Percentiles rank a stretch among this genome's conserved stretches.
phyloP scores from a whole-genome alignment of 495 filamentous ascomycete genomes.

The Penicillium mononematosum region DNA sequence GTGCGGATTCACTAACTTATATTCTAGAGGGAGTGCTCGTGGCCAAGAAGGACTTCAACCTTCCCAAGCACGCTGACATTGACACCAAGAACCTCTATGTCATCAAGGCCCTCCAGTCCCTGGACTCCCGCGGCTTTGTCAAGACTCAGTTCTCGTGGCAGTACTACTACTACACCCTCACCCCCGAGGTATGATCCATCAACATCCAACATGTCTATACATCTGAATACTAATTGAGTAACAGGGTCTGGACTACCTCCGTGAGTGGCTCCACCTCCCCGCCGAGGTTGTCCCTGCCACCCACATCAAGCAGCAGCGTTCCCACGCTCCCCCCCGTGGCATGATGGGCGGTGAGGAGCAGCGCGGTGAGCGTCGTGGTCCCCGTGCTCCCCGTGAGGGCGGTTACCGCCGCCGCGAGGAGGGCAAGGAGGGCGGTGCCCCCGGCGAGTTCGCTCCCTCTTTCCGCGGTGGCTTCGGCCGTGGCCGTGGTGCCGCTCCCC shows the following conservation, averaged over 20 bases:
- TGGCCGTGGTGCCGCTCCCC: conserved; percentile 77
- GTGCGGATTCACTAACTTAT: conserved; percentile 23
- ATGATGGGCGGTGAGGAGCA: conserved; percentile 96
- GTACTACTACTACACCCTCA: conserved; percentile 99
- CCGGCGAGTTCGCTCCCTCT: conserved; percentile 90
- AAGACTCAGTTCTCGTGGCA: conserved; percentile 99
- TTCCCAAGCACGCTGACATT: conserved; percentile 88
- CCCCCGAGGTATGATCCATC: conserved; percentile 62
- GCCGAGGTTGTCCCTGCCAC: conserved; percentile 99
- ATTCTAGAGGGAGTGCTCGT: conserved; percentile 90
- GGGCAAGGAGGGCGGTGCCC: conserved; percentile 94
- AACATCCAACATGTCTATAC: background rate
- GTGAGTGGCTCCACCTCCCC: conserved; percentile 99
- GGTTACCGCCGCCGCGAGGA: conserved; percentile 88
- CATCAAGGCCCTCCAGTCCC: conserved; percentile 97
- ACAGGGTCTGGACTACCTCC: conserved; percentile 97
- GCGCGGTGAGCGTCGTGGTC: conserved; percentile 63
- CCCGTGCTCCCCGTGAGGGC: conserved; percentile 84
- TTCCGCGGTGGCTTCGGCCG: conserved; percentile 96
- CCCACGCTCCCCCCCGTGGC: conserved; percentile 94
- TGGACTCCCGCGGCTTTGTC: conserved; percentile 94
- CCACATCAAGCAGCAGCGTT: conserved; percentile 99
- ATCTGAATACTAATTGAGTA: conserved; percentile 2
- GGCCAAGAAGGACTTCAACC: conserved; percentile 97
- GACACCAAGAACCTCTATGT: conserved; percentile 99